Percentiles rank a stretch among this genome's conserved stretches.
These are phyloP conservation scores for Cystobasidium onofrii DNA, from an alignment of 768 basidiomycete genomes.

Conservation along the genomic window DNA sequence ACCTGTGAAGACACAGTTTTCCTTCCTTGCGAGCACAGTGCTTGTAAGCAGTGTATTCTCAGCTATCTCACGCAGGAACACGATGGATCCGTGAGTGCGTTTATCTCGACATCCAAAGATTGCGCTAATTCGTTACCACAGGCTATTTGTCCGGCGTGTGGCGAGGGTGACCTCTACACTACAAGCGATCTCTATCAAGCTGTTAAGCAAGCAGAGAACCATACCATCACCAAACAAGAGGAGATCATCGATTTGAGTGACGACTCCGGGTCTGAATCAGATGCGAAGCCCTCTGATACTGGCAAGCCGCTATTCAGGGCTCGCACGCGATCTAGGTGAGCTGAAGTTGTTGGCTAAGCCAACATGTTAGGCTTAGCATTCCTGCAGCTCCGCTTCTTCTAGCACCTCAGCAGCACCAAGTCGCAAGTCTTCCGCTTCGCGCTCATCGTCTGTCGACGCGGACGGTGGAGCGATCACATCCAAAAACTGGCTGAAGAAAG, in stretches of 20 bases:
- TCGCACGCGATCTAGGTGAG: background rate
- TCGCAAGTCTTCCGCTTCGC: background rate
- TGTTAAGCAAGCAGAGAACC: constrained; percentile 40
- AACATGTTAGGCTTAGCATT: background rate
- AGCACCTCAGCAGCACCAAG: background rate
- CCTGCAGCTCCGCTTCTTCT: background rate
- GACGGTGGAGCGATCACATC: background rate
- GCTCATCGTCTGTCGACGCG: background rate
- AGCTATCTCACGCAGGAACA: constrained; percentile 59
- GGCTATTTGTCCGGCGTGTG: constrained; percentile 66
- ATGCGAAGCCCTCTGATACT: background rate
- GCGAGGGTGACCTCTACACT: constrained; percentile 40
- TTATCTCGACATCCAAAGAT: constrained; percentile 51
- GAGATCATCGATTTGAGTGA: constrained; percentile 35
- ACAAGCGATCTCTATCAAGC: constrained; percentile 18
- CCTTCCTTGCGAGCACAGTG: constrained; percentile 71
- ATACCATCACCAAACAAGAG: constrained; percentile 22
- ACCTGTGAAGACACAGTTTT: constrained; percentile 63
- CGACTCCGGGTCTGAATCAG: constrained; percentile 11
- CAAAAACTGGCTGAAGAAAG: constrained; percentile 59
- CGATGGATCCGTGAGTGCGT: constrained; percentile 51
- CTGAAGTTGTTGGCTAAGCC: background rate
- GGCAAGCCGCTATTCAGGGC: background rate
- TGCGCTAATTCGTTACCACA: constrained; percentile 43
- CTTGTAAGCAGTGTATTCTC: constrained; percentile 85